A percentile compares a stretch with the other conserved stretches of the same genome.
Conservation (phyloP, 1,139 yeast genomes). For the Pichia sp. region DNA sequence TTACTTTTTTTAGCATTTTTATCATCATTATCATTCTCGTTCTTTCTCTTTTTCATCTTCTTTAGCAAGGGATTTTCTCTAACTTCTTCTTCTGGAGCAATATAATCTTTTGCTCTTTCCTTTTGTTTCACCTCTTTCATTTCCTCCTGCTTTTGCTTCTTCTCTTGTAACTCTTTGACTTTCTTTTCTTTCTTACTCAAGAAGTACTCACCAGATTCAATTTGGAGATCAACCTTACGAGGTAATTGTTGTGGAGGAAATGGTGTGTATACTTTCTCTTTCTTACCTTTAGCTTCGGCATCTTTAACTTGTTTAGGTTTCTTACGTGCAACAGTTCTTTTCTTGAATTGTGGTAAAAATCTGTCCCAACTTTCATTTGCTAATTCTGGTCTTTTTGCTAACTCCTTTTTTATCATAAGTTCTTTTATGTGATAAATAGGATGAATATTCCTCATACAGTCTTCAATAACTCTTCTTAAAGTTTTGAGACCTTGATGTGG, state of each 20-base stretch:
- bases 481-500: slow-evolving; percentile 90
- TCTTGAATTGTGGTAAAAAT: slow-evolving; percentile 94
- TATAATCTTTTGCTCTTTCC: slow-evolving; percentile 71
- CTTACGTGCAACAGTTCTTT: slow-evolving; percentile 92
- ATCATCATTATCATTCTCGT: slow-evolving; percentile 22
- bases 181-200: slow-evolving; percentile 79
- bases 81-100: slow-evolving; percentile 68
- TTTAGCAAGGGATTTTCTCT: slow-evolving; percentile 29
- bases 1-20: slow-evolving; percentile 22
- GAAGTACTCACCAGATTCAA: slow-evolving; percentile 98
- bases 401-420: slow-evolving; percentile 92
- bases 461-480: slow-evolving; percentile 90
- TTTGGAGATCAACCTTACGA: slow-evolving; percentile 93
- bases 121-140: slow-evolving; percentile 56
- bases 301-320: slow-evolving; percentile 59
- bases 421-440: slow-evolving; percentile 97
- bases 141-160: slow-evolving; percentile 71
- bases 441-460: slow-evolving; percentile 92
- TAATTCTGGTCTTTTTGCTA: slow-evolving; percentile 88
- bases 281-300: slow-evolving; percentile 36
- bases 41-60: slow-evolving; percentile 24
- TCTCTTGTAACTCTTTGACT: slow-evolving; percentile 62
- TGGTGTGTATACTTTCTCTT: slow-evolving; percentile 91
- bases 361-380: slow-evolving; percentile 97
- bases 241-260: slow-evolving; percentile 98